These are phyloP conservation scores for Mucor irregularis DNA, from an alignment of 371 early-diverging fungal species.

Conservation along the genomic window DNA sequence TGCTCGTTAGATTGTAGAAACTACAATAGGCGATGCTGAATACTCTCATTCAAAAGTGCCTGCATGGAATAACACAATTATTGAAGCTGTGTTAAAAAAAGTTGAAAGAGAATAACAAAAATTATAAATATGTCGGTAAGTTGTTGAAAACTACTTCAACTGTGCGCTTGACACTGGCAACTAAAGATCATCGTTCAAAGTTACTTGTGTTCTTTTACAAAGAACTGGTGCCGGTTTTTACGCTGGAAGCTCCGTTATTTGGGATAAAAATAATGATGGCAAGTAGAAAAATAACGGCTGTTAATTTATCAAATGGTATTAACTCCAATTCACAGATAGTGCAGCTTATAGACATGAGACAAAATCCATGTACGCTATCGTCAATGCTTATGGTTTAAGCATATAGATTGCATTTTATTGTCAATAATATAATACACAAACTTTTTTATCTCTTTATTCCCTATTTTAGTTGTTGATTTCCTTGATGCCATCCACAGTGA, in stretches of 20 bases:
- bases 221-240: conserved; percentile 78
- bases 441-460: not conserved
- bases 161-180: not conserved
- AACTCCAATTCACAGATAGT: conserved; percentile 40
- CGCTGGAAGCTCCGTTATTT: conserved; percentile 71
- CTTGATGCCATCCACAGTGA: conserved; percentile 22
- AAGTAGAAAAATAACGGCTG: not conserved
- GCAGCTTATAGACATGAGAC: conserved; percentile 68
- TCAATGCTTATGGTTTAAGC: conserved; percentile 62
- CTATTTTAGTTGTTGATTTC: no score
- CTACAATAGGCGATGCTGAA: conserved; percentile 60
- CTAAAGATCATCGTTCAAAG: conserved; percentile 9
- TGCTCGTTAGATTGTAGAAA: conserved; percentile 55
- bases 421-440: no score
- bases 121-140: conserved; percentile 76
- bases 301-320: not conserved
- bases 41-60: conserved; percentile 72
- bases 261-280: conserved; percentile 75
- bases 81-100: conserved; percentile 65
- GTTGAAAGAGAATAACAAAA: conserved; percentile 63
- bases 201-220: conserved; percentile 76
- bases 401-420: conserved; percentile 7
- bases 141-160: not conserved
- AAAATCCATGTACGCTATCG: conserved; percentile 64
- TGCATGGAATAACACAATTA: conserved; percentile 69